Conservation (phyloP, 192 early-diverging fungal species). For the Obelidium mucronatum region DNA sequence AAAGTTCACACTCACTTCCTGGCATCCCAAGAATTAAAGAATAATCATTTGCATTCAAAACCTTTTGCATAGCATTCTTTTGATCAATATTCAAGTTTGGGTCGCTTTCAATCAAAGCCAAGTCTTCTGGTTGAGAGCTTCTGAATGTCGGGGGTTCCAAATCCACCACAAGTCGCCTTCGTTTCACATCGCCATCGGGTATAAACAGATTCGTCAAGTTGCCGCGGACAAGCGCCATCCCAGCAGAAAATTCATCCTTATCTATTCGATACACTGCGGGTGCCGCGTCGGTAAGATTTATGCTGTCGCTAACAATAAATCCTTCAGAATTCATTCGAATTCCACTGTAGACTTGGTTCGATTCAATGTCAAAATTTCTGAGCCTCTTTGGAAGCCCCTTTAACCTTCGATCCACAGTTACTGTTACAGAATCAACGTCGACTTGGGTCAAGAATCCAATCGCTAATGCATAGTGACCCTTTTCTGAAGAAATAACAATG, state of each 20-base stretch:
- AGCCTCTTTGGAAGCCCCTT: conserved; percentile 67
- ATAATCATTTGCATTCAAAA: conserved; percentile 86
- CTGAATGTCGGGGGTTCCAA: conserved; percentile 72
- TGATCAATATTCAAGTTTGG: conserved; percentile 76
- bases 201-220: conserved; percentile 81
- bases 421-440: conserved; percentile 51
- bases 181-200: conserved; percentile 55
- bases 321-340: conserved; percentile 26
- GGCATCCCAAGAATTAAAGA: conserved; percentile 95
- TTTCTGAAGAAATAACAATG: conserved; percentile 80
- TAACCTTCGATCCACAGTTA: conserved; percentile 70
- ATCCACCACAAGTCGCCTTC: conserved; percentile 82
- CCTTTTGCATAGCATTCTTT: conserved; percentile 68
- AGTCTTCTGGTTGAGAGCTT: not conserved
- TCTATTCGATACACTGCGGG: conserved; percentile 75
- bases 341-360: conserved; percentile 68
- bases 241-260: conserved; percentile 79
- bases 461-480: conserved; percentile 75
- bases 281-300: conserved; percentile 32
- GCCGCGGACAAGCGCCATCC: conserved; percentile 71
- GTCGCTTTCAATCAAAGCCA: conserved; percentile 15
- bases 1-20: conserved; percentile 58
- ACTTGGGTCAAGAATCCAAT: conserved; percentile 76
- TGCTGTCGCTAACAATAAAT: conserved; percentile 39
- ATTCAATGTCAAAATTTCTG: conserved; percentile 57